Evolutionary conservation across 805 yeast species (phyloP).

Genomic region (Candida nonsorbophila): DNA sequence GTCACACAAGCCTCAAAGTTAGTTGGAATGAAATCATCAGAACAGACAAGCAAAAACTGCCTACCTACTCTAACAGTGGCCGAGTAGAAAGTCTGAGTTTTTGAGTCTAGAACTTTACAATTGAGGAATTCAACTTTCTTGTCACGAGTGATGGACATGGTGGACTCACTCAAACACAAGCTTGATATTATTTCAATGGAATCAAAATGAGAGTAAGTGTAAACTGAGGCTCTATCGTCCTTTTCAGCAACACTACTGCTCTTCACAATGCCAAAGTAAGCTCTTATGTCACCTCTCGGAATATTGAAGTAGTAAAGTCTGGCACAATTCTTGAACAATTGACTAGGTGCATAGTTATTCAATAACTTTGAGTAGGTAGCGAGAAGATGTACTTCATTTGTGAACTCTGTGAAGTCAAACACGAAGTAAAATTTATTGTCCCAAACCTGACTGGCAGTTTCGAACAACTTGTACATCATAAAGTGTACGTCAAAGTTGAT

Average conservation of each 20-base stretch:
- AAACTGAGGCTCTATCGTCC: constrained; percentile 14
- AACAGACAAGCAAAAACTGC: constrained; percentile 54
- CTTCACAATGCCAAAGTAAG: constrained; percentile 17
- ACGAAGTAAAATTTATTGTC: constrained; percentile 58
- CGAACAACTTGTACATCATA: constrained; percentile 55
- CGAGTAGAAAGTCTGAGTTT: constrained; percentile 48
- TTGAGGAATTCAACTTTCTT: constrained; percentile 29
- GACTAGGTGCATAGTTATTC: constrained; percentile 45
- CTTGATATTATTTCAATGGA: constrained; percentile 25
- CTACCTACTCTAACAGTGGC: constrained; percentile 67
- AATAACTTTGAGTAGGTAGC: constrained; percentile 28
- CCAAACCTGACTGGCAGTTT: constrained; percentile 68
- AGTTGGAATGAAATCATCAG: constrained; percentile 16
- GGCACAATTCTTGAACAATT: constrained; percentile 47
- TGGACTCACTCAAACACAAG: constrained; percentile 30
- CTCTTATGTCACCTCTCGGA: constrained; percentile 24
- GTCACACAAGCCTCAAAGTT: constrained; percentile 17
- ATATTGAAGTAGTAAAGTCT: constrained; percentile 49
- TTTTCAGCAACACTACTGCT: constrained; percentile 11
- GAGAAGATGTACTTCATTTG: constrained; percentile 15
- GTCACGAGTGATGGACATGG: constrained; percentile 30
- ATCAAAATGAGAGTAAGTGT: constrained; percentile 30
- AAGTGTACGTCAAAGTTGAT: constrained; percentile 42
- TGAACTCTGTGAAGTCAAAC: constrained; percentile 64
- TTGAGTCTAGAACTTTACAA: constrained; percentile 44